Conservation (phyloP, 345 rosid species). For the Cardiospermum halicacabum region DNA sequence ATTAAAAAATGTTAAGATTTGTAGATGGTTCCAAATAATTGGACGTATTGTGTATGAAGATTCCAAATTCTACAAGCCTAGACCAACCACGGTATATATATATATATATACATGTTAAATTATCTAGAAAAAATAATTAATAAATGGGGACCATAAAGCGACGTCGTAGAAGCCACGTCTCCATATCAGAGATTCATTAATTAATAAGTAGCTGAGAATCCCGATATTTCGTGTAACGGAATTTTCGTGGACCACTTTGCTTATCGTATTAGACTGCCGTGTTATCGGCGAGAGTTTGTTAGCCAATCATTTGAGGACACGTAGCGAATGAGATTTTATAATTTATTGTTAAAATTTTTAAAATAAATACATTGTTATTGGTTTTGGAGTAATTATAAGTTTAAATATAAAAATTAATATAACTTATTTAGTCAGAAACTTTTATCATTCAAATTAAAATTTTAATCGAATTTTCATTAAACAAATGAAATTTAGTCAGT, state of each 20-base stretch:
- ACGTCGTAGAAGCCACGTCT: not conserved
- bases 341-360: no score
- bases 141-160: not conserved
- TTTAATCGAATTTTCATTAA: no score
- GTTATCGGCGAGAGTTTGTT: no score
- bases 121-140: no score
- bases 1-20: not conserved
- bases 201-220: no score
- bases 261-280: not conserved
- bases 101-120: no score
- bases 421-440: no score
- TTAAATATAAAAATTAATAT: no score
- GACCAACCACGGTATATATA: no score
- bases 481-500: no score
- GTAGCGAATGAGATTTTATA: no score
- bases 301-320: not conserved
- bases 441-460: no score
- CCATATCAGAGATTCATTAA: not conserved
- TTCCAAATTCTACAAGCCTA: not conserved
- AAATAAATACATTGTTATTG: not conserved
- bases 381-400: not conserved
- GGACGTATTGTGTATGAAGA: not conserved
- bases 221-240: constrained; percentile 5
- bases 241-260: not conserved
- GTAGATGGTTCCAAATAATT: not conserved